phyloP scores from a whole-genome alignment of 257 asterid genomes.

The Solanum infundibuliforme region DNA sequence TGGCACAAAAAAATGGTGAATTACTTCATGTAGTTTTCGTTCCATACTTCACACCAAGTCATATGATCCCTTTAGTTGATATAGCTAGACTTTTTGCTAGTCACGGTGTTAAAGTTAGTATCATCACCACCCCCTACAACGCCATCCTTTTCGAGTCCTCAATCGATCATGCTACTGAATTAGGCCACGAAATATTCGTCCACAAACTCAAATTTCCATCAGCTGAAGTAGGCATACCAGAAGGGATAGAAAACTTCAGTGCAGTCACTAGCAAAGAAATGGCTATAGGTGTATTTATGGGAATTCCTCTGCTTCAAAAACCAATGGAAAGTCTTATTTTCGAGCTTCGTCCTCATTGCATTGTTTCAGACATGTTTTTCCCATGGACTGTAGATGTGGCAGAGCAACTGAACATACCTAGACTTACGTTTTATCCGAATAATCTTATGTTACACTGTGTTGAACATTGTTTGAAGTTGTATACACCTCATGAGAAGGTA shows the following conservation, averaged over 20 bases:
- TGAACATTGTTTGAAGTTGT: neutral
- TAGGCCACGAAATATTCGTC: slow-evolving; percentile 2
- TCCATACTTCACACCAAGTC: slow-evolving; percentile 17
- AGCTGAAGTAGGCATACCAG: slow-evolving; percentile 12
- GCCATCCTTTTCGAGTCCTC: slow-evolving; percentile 6
- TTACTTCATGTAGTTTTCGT: slow-evolving; percentile 9
- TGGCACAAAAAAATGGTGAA: neutral
- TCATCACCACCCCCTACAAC: slow-evolving; percentile 13
- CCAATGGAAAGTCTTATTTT: neutral
- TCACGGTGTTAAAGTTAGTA: slow-evolving; percentile 16
- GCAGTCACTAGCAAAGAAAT: neutral
- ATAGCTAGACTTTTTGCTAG: slow-evolving; percentile 15
- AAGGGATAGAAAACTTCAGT: slow-evolving; percentile 12
- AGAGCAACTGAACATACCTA: slow-evolving; percentile 13
- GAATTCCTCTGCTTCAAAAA: slow-evolving; percentile 1
- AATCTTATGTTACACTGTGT: neutral
- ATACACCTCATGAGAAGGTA: slow-evolving; percentile 12
- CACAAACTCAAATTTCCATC: slow-evolving; percentile 10
- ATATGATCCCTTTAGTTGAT: slow-evolving; percentile 20
- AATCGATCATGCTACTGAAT: neutral
- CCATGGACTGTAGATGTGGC: slow-evolving; percentile 25
- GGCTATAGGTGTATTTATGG: neutral
- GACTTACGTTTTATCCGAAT: slow-evolving; percentile 7
- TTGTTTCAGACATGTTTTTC: slow-evolving; percentile 17
- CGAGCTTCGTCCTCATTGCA: slow-evolving; percentile 6